phyloP scores from a whole-genome alignment of 2,329 filamentous ascomycete species.

The Harringtonia aguacate region DNA sequence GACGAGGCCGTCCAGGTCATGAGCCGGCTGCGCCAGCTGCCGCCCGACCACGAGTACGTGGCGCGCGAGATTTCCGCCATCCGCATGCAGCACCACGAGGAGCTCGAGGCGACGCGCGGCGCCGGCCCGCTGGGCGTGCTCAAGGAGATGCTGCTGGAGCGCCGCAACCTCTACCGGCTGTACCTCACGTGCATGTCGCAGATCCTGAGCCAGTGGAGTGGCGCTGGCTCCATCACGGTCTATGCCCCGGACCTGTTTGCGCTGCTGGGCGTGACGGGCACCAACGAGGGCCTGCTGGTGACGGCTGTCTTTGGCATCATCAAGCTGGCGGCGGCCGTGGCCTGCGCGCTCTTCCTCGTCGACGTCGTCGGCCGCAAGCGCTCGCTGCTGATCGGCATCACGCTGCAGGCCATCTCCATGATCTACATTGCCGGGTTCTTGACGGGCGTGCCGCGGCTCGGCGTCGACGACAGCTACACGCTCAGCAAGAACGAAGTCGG shows the following conservation, averaged over 20 bases:
- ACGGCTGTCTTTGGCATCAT: constrained; percentile 30
- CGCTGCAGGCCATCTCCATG: constrained; percentile 27
- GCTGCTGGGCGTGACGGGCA: constrained; percentile 21
- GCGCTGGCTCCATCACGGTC: constrained; percentile 30
- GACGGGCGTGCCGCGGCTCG: constrained; percentile 17
- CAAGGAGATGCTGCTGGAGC: constrained; percentile 24
- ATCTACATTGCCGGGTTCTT: constrained; percentile 29
- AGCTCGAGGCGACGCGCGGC: constrained; percentile 24
- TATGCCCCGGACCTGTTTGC: constrained; percentile 31
- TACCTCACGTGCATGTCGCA: constrained; percentile 31
- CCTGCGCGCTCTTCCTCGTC: constrained; percentile 30
- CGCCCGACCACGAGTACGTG: constrained; percentile 17
- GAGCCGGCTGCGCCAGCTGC: constrained; percentile 19
- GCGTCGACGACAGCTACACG: constrained; percentile 34
- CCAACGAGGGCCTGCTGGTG: constrained; percentile 21
- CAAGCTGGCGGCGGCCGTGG: constrained; percentile 30
- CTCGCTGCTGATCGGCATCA: constrained; percentile 18
- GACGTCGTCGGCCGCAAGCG: constrained; percentile 29
- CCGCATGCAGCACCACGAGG: constrained; percentile 4
- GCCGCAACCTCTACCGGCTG: constrained; percentile 34
- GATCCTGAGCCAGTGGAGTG: constrained; percentile 29
- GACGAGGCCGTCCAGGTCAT: constrained; percentile 19
- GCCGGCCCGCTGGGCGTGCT: constrained; percentile 9
- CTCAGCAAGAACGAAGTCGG: constrained; percentile 22
- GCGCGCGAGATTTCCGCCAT: constrained; percentile 14